Evolutionary conservation across 108 stramenopile genomes (phyloP).

Genomic region (Skeletonema grethae): DNA sequence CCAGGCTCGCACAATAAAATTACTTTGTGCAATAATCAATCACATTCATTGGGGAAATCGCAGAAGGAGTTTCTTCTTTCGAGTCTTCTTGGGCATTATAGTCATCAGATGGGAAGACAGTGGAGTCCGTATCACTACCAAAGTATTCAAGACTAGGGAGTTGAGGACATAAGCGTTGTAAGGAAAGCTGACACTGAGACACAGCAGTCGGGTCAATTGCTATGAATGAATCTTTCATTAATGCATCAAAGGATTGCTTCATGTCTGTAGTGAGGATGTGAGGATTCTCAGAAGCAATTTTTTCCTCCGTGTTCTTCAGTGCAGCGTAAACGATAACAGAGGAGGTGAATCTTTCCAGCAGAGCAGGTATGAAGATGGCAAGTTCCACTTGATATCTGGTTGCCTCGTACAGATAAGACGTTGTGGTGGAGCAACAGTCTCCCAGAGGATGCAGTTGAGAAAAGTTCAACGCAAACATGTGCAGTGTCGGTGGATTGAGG

Average conservation of each 20-base stretch:
- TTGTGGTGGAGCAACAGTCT: neutral
- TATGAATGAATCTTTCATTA: neutral
- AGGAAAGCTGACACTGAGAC: neutral
- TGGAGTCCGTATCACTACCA: neutral
- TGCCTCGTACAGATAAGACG: slow-evolving; percentile 22
- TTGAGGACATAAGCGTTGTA: neutral
- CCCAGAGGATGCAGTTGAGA: slow-evolving; percentile 13
- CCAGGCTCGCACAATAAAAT: neutral
- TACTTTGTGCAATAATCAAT: neutral
- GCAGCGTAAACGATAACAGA: slow-evolving; percentile 19
- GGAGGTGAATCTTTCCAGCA: slow-evolving; percentile 6
- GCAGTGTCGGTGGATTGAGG: slow-evolving; percentile 24
- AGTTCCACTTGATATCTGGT: slow-evolving; percentile 23
- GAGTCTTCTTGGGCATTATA: neutral
- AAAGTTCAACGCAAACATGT: slow-evolving; percentile 14
- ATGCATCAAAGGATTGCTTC: neutral
- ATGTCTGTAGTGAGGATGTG: neutral
- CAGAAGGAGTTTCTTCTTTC: too few species aligned
- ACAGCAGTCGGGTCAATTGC: neutral
- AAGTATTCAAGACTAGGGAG: neutral
- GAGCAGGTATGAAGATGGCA: slow-evolving; percentile 13
- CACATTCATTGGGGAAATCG: neutral
- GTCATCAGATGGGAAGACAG: neutral
- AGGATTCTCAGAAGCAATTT: neutral
- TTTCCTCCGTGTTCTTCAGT: slow-evolving; percentile 17